These are phyloP conservation scores for Arthrobotrys megalospora DNA, from an alignment of 2,329 filamentous ascomycete species.

Conservation along the genomic window DNA sequence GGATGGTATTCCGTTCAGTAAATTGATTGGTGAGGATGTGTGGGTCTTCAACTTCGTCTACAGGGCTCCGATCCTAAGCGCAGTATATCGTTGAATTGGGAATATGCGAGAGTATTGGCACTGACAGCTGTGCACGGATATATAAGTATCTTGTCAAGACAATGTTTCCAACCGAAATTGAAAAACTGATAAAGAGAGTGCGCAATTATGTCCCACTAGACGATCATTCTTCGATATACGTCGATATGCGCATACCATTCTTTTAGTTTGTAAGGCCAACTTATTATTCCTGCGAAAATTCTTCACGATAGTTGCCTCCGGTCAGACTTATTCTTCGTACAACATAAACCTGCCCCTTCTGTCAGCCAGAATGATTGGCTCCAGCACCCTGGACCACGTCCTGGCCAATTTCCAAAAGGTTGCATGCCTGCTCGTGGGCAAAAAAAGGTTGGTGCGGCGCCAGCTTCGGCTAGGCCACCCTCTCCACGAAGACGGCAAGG, in stretches of 20 bases:
- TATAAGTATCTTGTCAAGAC: background rate
- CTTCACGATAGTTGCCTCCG: constrained; percentile 11
- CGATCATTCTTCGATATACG: background rate
- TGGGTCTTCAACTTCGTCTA: constrained; percentile 23
- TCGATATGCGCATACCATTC: background rate
- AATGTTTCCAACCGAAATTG: background rate
- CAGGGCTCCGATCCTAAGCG: constrained; percentile 23
- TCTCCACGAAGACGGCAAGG: constrained; percentile 48
- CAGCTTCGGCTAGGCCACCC: constrained; percentile 56
- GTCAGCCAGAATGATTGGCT: constrained; percentile 38
- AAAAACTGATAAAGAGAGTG: background rate
- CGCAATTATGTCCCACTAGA: background rate
- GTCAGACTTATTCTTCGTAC: background rate
- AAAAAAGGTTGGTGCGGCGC: constrained; percentile 55
- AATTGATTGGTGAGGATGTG: constrained; percentile 17
- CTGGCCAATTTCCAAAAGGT: constrained; percentile 55
- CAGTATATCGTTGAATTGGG: constrained; percentile 16
- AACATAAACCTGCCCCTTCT: constrained; percentile 26
- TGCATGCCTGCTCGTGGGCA: constrained; percentile 52
- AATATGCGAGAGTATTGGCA: background rate
- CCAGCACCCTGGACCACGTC: constrained; percentile 30
- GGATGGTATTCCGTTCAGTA: background rate
- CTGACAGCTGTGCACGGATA: background rate
- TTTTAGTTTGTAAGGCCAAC: background rate
- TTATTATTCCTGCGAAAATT: constrained; percentile 12